Base-by-base conservation (phyloP, 768 basidiomycete species). In the Multifurca ochricompacta region DNA sequence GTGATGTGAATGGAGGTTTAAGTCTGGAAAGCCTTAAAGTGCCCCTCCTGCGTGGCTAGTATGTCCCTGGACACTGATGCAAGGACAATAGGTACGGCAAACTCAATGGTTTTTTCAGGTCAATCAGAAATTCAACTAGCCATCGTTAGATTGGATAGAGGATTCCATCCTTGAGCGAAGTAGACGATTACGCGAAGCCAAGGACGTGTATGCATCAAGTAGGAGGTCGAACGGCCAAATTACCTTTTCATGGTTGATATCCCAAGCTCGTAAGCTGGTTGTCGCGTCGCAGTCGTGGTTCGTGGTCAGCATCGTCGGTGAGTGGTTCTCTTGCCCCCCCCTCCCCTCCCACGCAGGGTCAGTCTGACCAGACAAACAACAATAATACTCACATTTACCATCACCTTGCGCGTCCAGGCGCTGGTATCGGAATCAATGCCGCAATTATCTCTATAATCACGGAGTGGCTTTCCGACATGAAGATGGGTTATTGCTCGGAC, bases 391-490 rank as follows among this genome's bases (percentile, higher is more conserved):
- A n/a, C n/a, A n/a, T 13, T 3, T 4, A 18, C 43, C 18, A 30
- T 23, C 25, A 27, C 19, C 16, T n/a, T 1, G 13, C 18, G 40
- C 6, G 21, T 37, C n/a, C 64, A 95, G 95, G 95, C 10, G 77
- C 91, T 23, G 82, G 80, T 61, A 98, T 99, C 58, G 96, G 96
- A 30, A 67, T 92, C 37, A 96, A 91, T 62, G 91, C 93, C n/a
- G 95, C 91, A 8, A 68, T 98, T 48, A 93, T 96, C 48, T 92
- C 93, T 28, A 96, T 99, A 62, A 73, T 93, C 56, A 96, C 91
- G 44, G 91, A 89, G 70, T 99, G 96, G 96, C 79, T 99, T 21
- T 92, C 93, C 2, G 95, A 98, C 69, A 82, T 98, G 60, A 98
- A 97, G 73, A 87, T 94, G 74, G 96, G 96, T 1, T 96, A 97